These are phyloP conservation scores for Gastrolobium villosum DNA, from an alignment of 306 rosid genomes.

Conservation along the genomic window DNA sequence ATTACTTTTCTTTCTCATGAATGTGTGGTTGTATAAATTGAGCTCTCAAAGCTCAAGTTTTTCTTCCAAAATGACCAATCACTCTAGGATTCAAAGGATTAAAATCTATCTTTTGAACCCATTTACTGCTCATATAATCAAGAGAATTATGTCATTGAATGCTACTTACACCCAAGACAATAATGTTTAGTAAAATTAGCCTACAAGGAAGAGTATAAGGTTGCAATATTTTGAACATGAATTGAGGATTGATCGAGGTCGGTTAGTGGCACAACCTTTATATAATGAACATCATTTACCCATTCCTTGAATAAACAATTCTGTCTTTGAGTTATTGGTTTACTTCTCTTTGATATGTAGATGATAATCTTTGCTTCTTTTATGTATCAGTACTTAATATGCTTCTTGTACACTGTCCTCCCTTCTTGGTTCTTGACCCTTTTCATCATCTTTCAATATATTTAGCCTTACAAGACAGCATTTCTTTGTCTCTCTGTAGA, in stretches of 20 bases:
- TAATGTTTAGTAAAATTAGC: constrained; percentile 54
- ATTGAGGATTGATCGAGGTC: constrained; percentile 5
- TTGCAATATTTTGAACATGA: constrained; percentile 50
- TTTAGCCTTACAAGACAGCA: constrained; percentile 52
- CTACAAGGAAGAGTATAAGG: constrained; percentile 66
- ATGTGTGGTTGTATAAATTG: too few relatives aligned
- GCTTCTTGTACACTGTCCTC: constrained; percentile 33
- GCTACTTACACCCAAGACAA: not conserved
- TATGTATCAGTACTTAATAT: constrained; percentile 38
- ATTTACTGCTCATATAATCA: too few relatives aligned
- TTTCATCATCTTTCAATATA: constrained; percentile 44
- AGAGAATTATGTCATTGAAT: too few relatives aligned
- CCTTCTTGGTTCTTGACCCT: constrained; percentile 19
- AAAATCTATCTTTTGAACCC: too few relatives aligned
- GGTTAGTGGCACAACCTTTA: constrained; percentile 47
- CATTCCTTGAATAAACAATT: constrained; percentile 48
- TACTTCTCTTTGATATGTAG: constrained; percentile 35
- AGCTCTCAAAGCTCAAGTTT: too few relatives aligned
- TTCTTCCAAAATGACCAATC: too few relatives aligned
- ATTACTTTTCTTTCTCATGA: too few relatives aligned
- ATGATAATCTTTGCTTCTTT: constrained; percentile 39
- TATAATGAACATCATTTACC: constrained; percentile 26
- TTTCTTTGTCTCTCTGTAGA: constrained; percentile 9
- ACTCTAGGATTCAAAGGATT: too few relatives aligned
- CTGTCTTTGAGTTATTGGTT: constrained; percentile 35